A percentile compares a stretch with the other conserved stretches of the same genome.
Evolutionary conservation across 2,329 filamentous ascomycete genomes (phyloP).

Genomic region (Madurella fahalii): DNA sequence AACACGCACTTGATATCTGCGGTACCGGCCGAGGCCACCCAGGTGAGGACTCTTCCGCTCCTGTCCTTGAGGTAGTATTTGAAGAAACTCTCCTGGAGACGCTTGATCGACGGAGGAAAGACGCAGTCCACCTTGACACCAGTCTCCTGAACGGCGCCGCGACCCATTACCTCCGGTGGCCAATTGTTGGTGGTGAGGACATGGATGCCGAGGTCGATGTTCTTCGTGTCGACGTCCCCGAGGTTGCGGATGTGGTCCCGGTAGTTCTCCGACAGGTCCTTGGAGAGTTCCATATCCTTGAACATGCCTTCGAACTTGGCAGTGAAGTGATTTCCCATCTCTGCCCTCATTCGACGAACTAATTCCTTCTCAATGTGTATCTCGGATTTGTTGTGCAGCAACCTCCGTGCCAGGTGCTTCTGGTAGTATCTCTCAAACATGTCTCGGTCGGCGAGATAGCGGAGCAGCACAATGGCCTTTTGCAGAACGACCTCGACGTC

Average conservation of each 20-base stretch:
- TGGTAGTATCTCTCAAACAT: slow-evolving; percentile 97
- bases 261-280: slow-evolving; percentile 76
- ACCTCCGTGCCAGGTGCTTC: slow-evolving; percentile 83
- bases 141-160: slow-evolving; percentile 47
- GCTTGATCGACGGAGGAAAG: slow-evolving; percentile 70
- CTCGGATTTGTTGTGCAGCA: slow-evolving; percentile 84
- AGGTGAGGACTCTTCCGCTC: slow-evolving; percentile 82
- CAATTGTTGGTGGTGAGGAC: slow-evolving; percentile 92
- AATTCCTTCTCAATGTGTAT: slow-evolving; percentile 92
- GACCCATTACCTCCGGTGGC: slow-evolving; percentile 83
- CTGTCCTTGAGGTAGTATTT: slow-evolving; percentile 84
- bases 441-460: slow-evolving; percentile 88
- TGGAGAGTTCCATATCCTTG: slow-evolving; percentile 86
- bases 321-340: slow-evolving; percentile 92
- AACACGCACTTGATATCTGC: slow-evolving; percentile 83
- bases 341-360: slow-evolving; percentile 94
- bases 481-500: slow-evolving; percentile 83
- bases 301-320: slow-evolving; percentile 96
- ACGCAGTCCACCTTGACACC: slow-evolving; percentile 52
- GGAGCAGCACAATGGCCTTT: slow-evolving; percentile 81
- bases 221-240: slow-evolving; percentile 51
- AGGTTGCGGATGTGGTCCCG: slow-evolving; percentile 59
- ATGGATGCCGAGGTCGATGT: slow-evolving; percentile 75
- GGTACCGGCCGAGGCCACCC: slow-evolving; percentile 67
- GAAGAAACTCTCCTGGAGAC: slow-evolving; percentile 78